Conservation (phyloP, 352 stramenopile species). For the Globisporangium camurandrum region DNA sequence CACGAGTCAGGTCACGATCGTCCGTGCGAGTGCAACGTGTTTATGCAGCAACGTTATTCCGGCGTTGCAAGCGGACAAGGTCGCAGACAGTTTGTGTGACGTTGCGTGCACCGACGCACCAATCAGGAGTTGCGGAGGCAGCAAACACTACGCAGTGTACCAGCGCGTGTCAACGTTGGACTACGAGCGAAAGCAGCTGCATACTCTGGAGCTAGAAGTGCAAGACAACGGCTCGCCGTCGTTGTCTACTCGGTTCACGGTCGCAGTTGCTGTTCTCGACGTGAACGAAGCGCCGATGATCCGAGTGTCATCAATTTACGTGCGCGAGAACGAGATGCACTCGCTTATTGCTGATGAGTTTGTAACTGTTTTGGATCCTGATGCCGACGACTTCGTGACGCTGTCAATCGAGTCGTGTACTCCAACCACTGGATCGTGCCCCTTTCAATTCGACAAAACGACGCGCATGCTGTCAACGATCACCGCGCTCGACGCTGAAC, state of each 20-base stretch:
- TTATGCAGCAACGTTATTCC: conserved; percentile 17
- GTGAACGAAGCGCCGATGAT: conserved; percentile 7
- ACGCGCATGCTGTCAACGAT: not conserved
- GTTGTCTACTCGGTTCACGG: conserved; percentile 1
- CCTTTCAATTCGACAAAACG: conserved; percentile 4
- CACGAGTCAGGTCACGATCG: conserved; percentile 18
- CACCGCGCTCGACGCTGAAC: conserved; percentile 12
- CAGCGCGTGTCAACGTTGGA: conserved; percentile 15
- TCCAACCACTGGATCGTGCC: not conserved
- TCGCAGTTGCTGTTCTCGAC: conserved; percentile 4
- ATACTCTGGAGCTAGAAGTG: conserved; percentile 1
- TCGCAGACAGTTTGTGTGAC: conserved; percentile 2
- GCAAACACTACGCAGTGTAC: conserved; percentile 16
- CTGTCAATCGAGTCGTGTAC: conserved; percentile 5
- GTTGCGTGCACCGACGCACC: conserved; percentile 9
- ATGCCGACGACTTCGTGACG: not conserved
- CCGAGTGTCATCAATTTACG: conserved; percentile 2
- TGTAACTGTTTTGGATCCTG: not conserved
- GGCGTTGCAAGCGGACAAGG: conserved; percentile 1
- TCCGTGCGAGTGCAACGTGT: conserved; percentile 13
- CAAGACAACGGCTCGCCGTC: conserved; percentile 5
- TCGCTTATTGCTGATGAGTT: not conserved
- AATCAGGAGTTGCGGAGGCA: conserved; percentile 18
- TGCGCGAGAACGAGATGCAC: conserved; percentile 2
- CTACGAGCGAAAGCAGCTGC: conserved; percentile 11